A percentile compares a stretch with the other conserved stretches of the same genome.
Conservation (phyloP, 2,329 filamentous ascomycete genomes). For the Epicoccum sorghinum region DNA sequence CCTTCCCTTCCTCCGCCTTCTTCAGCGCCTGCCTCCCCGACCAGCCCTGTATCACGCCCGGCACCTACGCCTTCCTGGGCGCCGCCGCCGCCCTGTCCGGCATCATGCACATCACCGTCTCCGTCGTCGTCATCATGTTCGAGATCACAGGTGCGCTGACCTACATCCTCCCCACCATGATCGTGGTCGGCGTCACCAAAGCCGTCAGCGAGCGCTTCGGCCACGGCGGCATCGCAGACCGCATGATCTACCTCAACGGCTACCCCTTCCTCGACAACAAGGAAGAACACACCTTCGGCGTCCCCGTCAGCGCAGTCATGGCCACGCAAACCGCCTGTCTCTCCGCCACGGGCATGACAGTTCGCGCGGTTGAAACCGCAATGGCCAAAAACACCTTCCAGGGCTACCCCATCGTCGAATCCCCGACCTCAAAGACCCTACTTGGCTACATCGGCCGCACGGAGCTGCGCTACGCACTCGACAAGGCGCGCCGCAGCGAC, state of each 20-base stretch:
- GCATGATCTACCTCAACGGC: conserved; percentile 98
- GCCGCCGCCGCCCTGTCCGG: conserved; percentile 90
- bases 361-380: conserved; percentile 78
- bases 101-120: conserved; percentile 98
- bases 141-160: conserved; percentile 96
- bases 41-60: conserved; percentile 93
- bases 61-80: conserved; percentile 94
- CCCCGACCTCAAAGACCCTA: conserved; percentile 71
- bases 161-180: conserved; percentile 98
- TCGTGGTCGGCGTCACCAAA: conserved; percentile 96
- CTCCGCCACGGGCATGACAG: conserved; percentile 73
- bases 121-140: conserved; percentile 99
- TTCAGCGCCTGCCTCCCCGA: conserved; percentile 90
- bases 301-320: conserved; percentile 92
- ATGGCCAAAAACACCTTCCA: conserved; percentile 82
- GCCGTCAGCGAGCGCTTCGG: conserved; percentile 88
- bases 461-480: conserved; percentile 88
- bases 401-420: conserved; percentile 90
- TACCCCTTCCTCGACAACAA: conserved; percentile 98
- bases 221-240: conserved; percentile 95
- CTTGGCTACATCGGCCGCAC: conserved; percentile 92
- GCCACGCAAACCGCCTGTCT: conserved; percentile 76
- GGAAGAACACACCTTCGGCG: conserved; percentile 95
- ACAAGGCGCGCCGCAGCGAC: conserved; percentile 69
- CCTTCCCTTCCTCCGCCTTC: conserved; percentile 80